phyloP scores from a whole-genome alignment of 257 asterid genomes.

The Handroanthus guayacan region DNA sequence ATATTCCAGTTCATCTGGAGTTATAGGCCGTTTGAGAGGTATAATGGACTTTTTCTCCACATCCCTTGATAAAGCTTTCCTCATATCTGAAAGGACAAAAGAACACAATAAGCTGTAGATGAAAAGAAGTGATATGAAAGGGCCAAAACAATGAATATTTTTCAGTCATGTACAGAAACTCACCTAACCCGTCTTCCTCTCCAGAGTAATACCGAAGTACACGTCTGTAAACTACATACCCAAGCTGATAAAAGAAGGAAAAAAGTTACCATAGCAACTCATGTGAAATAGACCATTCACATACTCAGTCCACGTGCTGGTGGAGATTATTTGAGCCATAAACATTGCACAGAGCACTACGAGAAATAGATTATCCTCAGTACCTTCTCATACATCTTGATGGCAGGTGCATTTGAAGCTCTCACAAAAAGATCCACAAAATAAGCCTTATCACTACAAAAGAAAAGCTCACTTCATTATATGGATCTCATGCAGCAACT shows the following conservation, averaged over 20 bases:
- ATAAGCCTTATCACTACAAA: conserved; percentile 82
- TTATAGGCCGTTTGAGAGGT: conserved; percentile 88
- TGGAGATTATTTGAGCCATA: neutral
- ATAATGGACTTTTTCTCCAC: conserved; percentile 87
- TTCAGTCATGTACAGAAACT: conserved; percentile 41
- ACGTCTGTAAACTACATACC: conserved; percentile 84
- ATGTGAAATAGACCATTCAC: conserved; percentile 5
- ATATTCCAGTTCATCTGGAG: conserved; percentile 96
- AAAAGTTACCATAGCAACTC: neutral
- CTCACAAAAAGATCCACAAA: conserved; percentile 98
- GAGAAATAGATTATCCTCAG: neutral
- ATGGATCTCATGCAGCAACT: neutral
- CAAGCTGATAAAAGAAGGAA: conserved; percentile 64
- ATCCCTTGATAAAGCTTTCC: conserved; percentile 94
- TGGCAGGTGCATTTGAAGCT: conserved; percentile 95
- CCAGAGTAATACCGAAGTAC: conserved; percentile 96
- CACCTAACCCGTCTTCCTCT: conserved; percentile 96
- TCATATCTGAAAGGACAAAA: conserved; percentile 67
- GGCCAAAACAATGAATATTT: conserved; percentile 3
- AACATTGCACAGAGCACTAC: neutral
- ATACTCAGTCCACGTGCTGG: neutral
- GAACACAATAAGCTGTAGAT: neutral
- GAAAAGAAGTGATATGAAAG: neutral
- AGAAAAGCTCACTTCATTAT: conserved; percentile 24
- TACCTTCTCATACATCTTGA: conserved; percentile 99